Percentiles rank a stretch among this genome's conserved stretches.
phyloP scores from a whole-genome alignment of 495 filamentous ascomycete species.

The Jackrogersella multiformis region DNA sequence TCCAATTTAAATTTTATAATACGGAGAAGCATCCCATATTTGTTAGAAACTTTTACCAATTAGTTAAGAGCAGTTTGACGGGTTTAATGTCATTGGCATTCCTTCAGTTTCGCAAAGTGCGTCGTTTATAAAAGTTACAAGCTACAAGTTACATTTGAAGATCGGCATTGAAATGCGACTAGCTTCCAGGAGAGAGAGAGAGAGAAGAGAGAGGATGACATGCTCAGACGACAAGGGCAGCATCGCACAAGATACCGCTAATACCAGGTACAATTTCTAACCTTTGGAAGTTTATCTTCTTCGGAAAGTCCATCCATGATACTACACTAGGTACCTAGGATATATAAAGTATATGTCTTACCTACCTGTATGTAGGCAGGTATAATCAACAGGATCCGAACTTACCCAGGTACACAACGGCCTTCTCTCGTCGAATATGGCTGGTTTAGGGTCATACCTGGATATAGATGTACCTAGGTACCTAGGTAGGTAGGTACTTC shows the following conservation, averaged over 20 bases:
- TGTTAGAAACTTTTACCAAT: not conserved
- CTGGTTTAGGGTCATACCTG: slow-evolving; percentile 1
- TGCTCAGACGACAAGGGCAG: slow-evolving; percentile 25
- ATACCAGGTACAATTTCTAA: too few species aligned
- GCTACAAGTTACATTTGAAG: not conserved
- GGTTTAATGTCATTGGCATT: slow-evolving; percentile 26
- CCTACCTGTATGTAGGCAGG: too few species aligned
- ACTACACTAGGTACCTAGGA: too few species aligned
- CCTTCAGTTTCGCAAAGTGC: slow-evolving; percentile 33
- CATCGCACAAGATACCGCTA: slow-evolving; percentile 19
- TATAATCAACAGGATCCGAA: not conserved
- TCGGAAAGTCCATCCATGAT: slow-evolving; percentile 5
- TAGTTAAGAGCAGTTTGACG: not conserved
- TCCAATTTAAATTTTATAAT: slow-evolving; percentile 4
- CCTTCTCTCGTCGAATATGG: slow-evolving; percentile 2
- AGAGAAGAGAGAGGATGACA: slow-evolving; percentile 17
- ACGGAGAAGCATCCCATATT: not conserved
- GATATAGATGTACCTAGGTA: not conserved
- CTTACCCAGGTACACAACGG: slow-evolving; percentile 10
- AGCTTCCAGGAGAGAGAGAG: too few species aligned
- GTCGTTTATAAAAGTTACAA: slow-evolving; percentile 38
- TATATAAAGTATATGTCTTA: too few species aligned
- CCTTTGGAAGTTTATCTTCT: not conserved
- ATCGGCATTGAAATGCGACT: slow-evolving; percentile 40
- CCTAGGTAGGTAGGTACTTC: too few species aligned